phyloP scores from a whole-genome alignment of 31 red algal species.

The Pterothamnion heteromorphum region DNA sequence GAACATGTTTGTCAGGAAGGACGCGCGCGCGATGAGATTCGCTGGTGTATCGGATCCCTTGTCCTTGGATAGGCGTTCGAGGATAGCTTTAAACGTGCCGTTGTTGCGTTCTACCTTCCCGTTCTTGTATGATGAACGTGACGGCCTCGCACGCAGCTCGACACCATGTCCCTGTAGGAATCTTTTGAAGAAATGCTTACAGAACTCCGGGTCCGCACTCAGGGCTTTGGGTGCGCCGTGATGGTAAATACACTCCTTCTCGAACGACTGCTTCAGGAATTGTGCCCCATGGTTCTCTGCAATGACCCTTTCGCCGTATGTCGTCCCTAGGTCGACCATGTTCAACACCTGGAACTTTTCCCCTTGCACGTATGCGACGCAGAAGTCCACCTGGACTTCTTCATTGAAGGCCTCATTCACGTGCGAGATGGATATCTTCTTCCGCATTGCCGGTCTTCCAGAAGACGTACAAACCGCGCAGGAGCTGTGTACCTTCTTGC shows the following conservation, averaged over 20 bases:
- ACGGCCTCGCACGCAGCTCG: background rate
- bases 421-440: background rate
- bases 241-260: background rate
- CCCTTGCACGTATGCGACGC: background rate
- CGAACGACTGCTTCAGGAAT: background rate
- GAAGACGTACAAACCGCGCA: background rate
- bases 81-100: background rate
- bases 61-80: background rate
- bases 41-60: background rate
- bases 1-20: background rate
- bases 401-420: conserved; percentile 16
- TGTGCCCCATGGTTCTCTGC: background rate
- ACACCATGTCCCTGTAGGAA: background rate
- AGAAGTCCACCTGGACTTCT: conserved; percentile 1
- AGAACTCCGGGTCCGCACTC: background rate
- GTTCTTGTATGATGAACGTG: background rate
- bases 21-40: background rate
- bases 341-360: conserved; percentile 36
- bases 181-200: conserved; percentile 1
- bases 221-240: background rate
- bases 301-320: background rate
- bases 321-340: background rate
- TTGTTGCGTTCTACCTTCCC: conserved; percentile 17
- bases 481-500: background rate
- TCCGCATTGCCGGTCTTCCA: background rate